Base-by-base conservation (phyloP, 2,329 filamentous ascomycete species). In the Talaromyces sp. region DNA sequence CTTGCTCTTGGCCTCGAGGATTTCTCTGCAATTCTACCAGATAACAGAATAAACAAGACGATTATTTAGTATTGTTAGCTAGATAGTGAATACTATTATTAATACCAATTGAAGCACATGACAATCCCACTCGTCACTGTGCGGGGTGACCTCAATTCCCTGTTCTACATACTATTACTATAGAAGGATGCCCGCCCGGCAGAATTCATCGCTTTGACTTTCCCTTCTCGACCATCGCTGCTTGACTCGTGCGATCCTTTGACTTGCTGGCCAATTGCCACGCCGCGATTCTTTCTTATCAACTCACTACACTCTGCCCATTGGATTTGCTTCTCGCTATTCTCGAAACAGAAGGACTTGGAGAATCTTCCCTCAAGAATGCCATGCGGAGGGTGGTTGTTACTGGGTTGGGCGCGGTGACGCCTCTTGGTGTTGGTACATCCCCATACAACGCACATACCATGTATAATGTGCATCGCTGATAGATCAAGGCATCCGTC, bases 341-440 rank as follows among this genome's bases (percentile, higher is more conserved):
- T 54, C 56, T 43, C 35, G 41, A 58, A 58, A 17, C 14, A 58
- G 57, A 54, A 58, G 26, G 57, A 58, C 13, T 24, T 41, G 52
- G 57, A 26, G 27, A 27, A 14, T 35, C 5, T 17, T 14, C 13
- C 9, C 13, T 5, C 1, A 50, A 64, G 32, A 31, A 71, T 72
- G 70, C 68, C 58, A 77, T 80, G 78, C 77, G 78, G 68, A 86
- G 90, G 68, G 90, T 95, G 68, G 91, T 93, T 69, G 87, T 95
- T 72, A 95, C 91, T 58, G 90, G 91, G 70, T 81, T 95, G 55
- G 90, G 91, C 64, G 89, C 89, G 71, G 84, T 95, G 68, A 91
- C 90, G 66, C 93, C 93, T 61, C 81, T 97, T 27, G 93, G 90
- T 63, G 86, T 96, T 61, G 91, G 84, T 86, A 71, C 64, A 74